Percentiles rank a stretch among this genome's conserved stretches.
Evolutionary conservation across 192 early-diverging fungal genomes (phyloP).

Genomic region (Coemansia sp.): DNA sequence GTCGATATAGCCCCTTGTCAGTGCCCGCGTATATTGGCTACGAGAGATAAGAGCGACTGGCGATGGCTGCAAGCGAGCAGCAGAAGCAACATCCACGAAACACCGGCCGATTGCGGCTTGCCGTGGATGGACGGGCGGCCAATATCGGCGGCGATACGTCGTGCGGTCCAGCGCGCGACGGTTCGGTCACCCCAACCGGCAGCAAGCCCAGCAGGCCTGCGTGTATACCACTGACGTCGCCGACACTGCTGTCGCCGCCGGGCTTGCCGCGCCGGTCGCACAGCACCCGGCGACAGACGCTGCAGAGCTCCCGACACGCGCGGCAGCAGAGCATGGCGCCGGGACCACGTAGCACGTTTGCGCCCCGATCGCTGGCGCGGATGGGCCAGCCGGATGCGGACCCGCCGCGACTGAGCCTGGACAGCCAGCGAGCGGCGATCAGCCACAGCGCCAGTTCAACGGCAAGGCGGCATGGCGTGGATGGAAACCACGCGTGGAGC

Average conservation of each 20-base stretch:
- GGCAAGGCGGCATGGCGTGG: neutral
- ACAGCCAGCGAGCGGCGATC: slow-evolving; percentile 33
- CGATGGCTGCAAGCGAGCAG: slow-evolving; percentile 6
- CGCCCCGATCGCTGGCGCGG: slow-evolving; percentile 2
- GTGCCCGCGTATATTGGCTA: neutral
- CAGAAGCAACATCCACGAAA: neutral
- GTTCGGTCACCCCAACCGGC: neutral
- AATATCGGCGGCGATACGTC: neutral
- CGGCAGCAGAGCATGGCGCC: neutral
- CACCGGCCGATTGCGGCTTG: neutral
- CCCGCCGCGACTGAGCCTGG: slow-evolving; percentile 33
- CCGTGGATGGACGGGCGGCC: neutral
- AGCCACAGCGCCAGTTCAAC: slow-evolving; percentile 7
- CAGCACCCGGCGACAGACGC: neutral
- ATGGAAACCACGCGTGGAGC: slow-evolving; percentile 4
- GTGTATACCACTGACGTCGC: slow-evolving; percentile 18
- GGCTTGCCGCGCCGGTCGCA: neutral
- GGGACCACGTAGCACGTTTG: neutral
- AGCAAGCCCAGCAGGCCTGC: neutral
- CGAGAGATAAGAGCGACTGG: neutral
- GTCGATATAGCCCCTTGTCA: too few relatives aligned
- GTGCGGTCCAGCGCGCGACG: neutral
- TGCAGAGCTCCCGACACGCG: neutral
- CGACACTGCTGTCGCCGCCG: slow-evolving; percentile 18
- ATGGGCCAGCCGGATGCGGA: neutral